phyloP scores from a whole-genome alignment of 768 basidiomycete genomes.

The Jaapia argillacea region DNA sequence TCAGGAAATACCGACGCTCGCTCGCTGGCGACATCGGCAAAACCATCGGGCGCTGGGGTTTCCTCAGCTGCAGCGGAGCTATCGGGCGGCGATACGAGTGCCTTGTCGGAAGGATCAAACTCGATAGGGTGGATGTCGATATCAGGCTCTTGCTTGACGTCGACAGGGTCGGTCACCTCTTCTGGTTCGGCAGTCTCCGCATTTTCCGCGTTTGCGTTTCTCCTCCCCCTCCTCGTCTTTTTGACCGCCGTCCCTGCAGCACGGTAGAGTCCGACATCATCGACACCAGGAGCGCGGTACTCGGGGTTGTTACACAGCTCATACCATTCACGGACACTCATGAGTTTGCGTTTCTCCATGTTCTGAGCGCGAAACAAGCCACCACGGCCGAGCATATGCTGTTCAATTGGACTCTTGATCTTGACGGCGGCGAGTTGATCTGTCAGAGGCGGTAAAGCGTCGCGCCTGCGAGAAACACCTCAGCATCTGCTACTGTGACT shows the following conservation, averaged over 20 bases:
- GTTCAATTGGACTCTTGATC: conserved; percentile 87
- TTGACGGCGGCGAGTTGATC: conserved; percentile 66
- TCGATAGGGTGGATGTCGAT: conserved; percentile 28
- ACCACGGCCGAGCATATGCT: conserved; percentile 78
- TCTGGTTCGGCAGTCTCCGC: conserved; percentile 37
- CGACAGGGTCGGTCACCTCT: conserved; percentile 12
- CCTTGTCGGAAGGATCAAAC: conserved; percentile 7
- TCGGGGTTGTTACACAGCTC: conserved; percentile 68
- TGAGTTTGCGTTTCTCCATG: conserved; percentile 73
- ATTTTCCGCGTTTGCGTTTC: conserved; percentile 27
- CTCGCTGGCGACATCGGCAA: not conserved
- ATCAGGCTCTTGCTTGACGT: conserved; percentile 39
- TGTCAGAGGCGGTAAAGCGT: conserved; percentile 59
- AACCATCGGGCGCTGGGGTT: not conserved
- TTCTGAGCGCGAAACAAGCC: conserved; percentile 90
- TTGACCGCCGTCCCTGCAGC: conserved; percentile 24
- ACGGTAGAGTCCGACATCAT: conserved; percentile 49
- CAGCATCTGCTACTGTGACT: conserved; percentile 9
- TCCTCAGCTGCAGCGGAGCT: conserved; percentile 24
- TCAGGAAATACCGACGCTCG: too few species aligned
- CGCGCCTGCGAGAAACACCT: conserved; percentile 38
- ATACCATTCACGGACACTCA: conserved; percentile 85
- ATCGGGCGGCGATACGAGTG: conserved; percentile 29
- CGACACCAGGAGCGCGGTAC: conserved; percentile 61
- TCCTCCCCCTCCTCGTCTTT: conserved; percentile 29